Conservation (phyloP, 176 grass and related monocot genomes). For the Avena eriantha region DNA sequence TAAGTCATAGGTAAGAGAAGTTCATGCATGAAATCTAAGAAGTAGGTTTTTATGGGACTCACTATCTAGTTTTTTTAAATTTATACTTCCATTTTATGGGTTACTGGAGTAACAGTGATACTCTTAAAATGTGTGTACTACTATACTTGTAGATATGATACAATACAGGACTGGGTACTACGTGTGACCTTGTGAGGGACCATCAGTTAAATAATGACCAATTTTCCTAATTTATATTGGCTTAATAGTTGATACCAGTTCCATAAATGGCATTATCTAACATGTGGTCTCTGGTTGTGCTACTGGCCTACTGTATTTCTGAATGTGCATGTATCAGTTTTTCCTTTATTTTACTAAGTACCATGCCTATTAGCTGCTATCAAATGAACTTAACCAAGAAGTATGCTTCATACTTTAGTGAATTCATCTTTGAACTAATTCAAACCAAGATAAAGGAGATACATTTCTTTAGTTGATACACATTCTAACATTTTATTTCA, state of each 20-base stretch:
- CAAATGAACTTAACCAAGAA: too few relatives aligned
- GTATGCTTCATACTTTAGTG: too few relatives aligned
- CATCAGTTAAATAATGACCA: conserved; percentile 44
- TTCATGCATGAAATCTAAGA: background rate
- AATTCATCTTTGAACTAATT: too few relatives aligned
- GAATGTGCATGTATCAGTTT: too few relatives aligned
- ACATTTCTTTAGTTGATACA: too few relatives aligned
- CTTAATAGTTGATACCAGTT: background rate
- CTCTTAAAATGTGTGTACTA: conserved; percentile 38
- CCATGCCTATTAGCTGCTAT: too few relatives aligned
- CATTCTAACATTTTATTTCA: too few relatives aligned
- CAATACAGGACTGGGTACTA: conserved; percentile 37
- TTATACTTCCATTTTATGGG: background rate
- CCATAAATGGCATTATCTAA: background rate
- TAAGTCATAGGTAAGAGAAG: background rate
- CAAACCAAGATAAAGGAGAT: too few relatives aligned
- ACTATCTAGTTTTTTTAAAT: background rate
- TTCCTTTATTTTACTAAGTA: too few relatives aligned
- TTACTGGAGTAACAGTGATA: background rate
- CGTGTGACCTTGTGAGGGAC: conserved; percentile 36
- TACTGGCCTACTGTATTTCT: too few relatives aligned
- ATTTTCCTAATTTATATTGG: background rate
- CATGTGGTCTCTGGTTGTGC: conserved; percentile 32
- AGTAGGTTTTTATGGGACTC: background rate
- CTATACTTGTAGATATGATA: conserved; percentile 39